These are phyloP conservation scores for Bacidia rubella DNA, from an alignment of 495 filamentous ascomycete genomes.

Conservation along the genomic window DNA sequence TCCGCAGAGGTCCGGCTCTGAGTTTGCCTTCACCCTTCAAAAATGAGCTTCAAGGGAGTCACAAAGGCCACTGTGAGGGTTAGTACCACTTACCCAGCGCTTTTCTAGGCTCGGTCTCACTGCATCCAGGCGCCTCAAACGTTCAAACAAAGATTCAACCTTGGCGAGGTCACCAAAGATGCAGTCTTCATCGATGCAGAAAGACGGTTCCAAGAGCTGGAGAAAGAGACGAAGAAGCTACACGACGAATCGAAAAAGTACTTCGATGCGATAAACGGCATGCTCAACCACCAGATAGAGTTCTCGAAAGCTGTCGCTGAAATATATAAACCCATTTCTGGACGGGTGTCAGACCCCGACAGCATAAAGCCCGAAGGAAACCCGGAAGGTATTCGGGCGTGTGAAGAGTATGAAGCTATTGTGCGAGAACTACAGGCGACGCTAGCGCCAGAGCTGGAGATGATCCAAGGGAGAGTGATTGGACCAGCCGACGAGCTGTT, in stretches of 20 bases:
- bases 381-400: constrained; percentile 85
- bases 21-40: not conserved
- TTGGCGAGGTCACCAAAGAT: constrained; percentile 88
- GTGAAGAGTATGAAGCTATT: constrained; percentile 89
- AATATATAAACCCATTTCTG: constrained; percentile 96
- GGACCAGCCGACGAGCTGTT: constrained; percentile 88
- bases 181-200: constrained; percentile 90
- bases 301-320: constrained; percentile 92
- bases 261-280: constrained; percentile 94
- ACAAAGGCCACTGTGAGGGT: constrained; percentile 76
- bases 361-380: constrained; percentile 70
- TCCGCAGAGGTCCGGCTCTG: not conserved
- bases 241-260: constrained; percentile 93
- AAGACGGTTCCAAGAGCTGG: constrained; percentile 83
- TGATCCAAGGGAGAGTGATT: constrained; percentile 89
- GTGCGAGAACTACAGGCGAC: constrained; percentile 83
- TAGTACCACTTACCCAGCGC: constrained; percentile 21
- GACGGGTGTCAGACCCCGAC: constrained; percentile 85
- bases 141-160: constrained; percentile 81
- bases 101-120: not conserved
- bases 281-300: constrained; percentile 95
- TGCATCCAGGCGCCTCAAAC: constrained; percentile 65
- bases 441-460: constrained; percentile 82
- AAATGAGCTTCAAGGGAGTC: constrained; percentile 96
- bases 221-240: constrained; percentile 88